Base-by-base conservation (phyloP, 1,284 basidiomycete species). In the Termitomyces sp. region DNA sequence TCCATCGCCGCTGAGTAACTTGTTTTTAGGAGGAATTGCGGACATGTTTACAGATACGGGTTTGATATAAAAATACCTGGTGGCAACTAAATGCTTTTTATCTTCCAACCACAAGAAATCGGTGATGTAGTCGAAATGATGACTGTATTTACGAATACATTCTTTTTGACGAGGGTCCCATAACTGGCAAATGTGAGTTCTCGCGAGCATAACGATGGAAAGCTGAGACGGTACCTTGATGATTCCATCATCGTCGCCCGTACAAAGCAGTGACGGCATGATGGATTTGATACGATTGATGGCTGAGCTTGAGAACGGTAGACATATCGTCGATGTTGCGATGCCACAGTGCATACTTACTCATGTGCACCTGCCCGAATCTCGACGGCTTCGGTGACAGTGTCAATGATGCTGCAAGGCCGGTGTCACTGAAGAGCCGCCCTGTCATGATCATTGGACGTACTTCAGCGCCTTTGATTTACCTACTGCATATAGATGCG, bases 51-150 rank as follows among this genome's bases (percentile, higher is more conserved):
- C 33, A 15, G 21, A 45, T 26, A 55, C 5, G 78, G 47, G 24
- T 8, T 30, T n/a, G 2, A 39, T 36, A 33, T 10, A 15, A 19
- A 21, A 21, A 55, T 64, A 92, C 90, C 91, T 94, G 1, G 92
- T 94, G 28, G 86, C 79, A 26, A 95, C 82, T 3, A 95, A 79
- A 55, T 94, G 92, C 62, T 85, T 88, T 70, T 91, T 91, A 70
- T 92, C 89, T 42, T 83, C 82, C 52, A 93, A 71, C 82, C 90
- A 98, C 40, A 92, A 71, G 70, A 98, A 92, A 67, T 95, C 94
- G 21, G 93, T 92, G 54, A 98, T 96, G 70, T 94, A 98, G 72
- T 98, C 94, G 66, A 88, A 94, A 66, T 98, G 95, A 55, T 98
- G 94, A 10, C 77, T 83, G 67, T 94, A 94, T 13, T 78, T 73